phyloP scores from a whole-genome alignment of 2,329 filamentous ascomycete genomes.

The Didymella pomorum region DNA sequence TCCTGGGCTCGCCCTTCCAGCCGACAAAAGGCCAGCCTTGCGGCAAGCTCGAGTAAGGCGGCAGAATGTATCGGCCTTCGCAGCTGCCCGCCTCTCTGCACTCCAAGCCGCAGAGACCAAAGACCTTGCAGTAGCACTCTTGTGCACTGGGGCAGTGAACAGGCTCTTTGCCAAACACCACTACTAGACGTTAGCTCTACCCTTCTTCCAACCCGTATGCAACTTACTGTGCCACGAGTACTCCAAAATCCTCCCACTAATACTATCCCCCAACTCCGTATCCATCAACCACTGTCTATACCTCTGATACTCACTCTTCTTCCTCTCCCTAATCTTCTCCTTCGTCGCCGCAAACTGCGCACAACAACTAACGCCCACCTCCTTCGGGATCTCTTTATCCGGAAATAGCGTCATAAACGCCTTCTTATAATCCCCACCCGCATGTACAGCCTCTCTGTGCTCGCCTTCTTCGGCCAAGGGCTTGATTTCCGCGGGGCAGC shows the following conservation, averaged over 20 bases:
- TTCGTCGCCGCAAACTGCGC: constrained; percentile 63
- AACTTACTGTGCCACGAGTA: constrained; percentile 68
- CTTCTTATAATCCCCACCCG: constrained; percentile 58
- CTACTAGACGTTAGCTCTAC: constrained; percentile 35
- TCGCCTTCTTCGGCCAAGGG: constrained; percentile 54
- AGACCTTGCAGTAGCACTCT: constrained; percentile 73
- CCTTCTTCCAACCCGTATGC: no score
- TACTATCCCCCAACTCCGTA: constrained; percentile 57
- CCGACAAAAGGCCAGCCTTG: constrained; percentile 68
- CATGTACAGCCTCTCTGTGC: constrained; percentile 55
- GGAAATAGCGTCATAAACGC: constrained; percentile 62
- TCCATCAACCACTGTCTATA: constrained; percentile 60
- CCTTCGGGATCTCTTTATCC: constrained; percentile 49
- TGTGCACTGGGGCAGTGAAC: constrained; percentile 68
- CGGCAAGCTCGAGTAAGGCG: constrained; percentile 65
- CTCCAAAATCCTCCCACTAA: constrained; percentile 64
- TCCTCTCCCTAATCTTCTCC: constrained; percentile 56
- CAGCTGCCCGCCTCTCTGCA: constrained; percentile 58
- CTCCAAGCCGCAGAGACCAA: constrained; percentile 65
- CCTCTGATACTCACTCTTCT: constrained; percentile 58
- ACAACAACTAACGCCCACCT: constrained; percentile 62
- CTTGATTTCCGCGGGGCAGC: constrained; percentile 61
- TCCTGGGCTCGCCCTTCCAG: constrained; percentile 53
- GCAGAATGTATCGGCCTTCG: constrained; percentile 65
- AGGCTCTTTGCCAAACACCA: constrained; percentile 49